Evolutionary conservation across 2,329 filamentous ascomycete genomes (phyloP).

Genomic region (Phyllosticta ampelicida): DNA sequence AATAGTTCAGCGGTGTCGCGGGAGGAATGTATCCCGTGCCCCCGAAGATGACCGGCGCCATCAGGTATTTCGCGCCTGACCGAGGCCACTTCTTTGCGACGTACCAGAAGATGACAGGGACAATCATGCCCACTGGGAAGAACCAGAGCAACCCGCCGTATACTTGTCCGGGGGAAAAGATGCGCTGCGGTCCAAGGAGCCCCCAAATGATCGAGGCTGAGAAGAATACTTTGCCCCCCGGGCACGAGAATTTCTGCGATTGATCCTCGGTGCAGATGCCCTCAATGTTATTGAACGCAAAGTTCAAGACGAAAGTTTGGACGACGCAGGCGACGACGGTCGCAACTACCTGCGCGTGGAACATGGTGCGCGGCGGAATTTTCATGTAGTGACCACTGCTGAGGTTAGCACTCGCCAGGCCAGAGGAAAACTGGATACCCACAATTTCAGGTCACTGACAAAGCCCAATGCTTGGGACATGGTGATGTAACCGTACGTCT

Average conservation of each 20-base stretch:
- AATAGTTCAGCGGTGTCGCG: slow-evolving; percentile 59
- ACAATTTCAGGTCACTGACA: slow-evolving; percentile 24
- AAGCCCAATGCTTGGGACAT: slow-evolving; percentile 18
- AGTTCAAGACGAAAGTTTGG: slow-evolving; percentile 54
- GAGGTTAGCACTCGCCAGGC: slow-evolving; percentile 26
- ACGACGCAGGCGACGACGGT: slow-evolving; percentile 56
- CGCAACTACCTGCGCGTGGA: slow-evolving; percentile 54
- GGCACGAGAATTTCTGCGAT: slow-evolving; percentile 41
- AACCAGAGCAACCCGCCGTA: slow-evolving; percentile 59
- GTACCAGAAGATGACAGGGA: slow-evolving; percentile 47
- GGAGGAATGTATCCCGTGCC: slow-evolving; percentile 40
- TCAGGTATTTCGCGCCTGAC: slow-evolving; percentile 52
- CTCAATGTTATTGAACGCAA: slow-evolving; percentile 45
- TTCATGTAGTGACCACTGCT: slow-evolving; percentile 40
- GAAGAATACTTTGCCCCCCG: slow-evolving; percentile 52
- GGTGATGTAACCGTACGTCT: slow-evolving; percentile 24
- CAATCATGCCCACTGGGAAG: slow-evolving; percentile 54
- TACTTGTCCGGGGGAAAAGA: slow-evolving; percentile 53
- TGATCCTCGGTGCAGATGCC: slow-evolving; percentile 45
- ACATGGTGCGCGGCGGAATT: slow-evolving; percentile 54
- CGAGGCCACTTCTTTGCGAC: slow-evolving; percentile 51
- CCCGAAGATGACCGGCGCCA: slow-evolving; percentile 43
- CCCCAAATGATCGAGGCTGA: slow-evolving; percentile 53
- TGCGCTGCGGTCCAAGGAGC: slow-evolving; percentile 57
- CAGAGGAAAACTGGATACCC: slow-evolving; percentile 31